Base-by-base conservation (phyloP, 495 filamentous ascomycete species). In the Hypoxylon subgilvum region DNA sequence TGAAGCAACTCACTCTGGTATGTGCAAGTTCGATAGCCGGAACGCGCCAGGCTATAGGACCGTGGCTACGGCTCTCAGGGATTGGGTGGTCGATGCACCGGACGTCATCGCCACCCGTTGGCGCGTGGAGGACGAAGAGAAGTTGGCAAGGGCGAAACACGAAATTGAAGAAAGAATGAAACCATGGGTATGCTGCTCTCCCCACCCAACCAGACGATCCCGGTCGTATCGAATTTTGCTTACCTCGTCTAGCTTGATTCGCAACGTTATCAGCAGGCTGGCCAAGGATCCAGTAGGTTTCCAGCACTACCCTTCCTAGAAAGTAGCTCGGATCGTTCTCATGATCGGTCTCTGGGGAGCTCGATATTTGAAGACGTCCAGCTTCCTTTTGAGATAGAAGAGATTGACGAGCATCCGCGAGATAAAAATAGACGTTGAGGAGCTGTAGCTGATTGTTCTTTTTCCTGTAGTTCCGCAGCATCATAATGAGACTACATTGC, bases 21-120 rank as follows among this genome's bases (percentile, higher is more conserved):
- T 96, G 89, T 91, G 86, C 76, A 94, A 91, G 65, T 96, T 94
- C 57, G 86, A 88, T 23, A 84, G 83, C 58, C 81, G 84, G 16
- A 83, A 77, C 50, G 79, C 90, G 0, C 86, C 90, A 0, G 91
- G 91, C 1, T 96, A 86, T 61, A 80, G 85, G 35, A 85, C 86
- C 13, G 79, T 96, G 10, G 84, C 86, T 1, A 88, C 86, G 25
- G 86, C 86, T 0, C 74, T 96, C 9, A 77, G 84, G 31, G 81
- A 88, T 14, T 96, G 89, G 77, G 82, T 84, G 0, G 69, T 76
- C 3, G 79, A 85, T 38, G 84, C 85, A 1, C 83, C 84, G 1
- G 58, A 73, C 1, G 76, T 78, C 8, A 84, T 92, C 50, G 54
- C 74, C 17, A 76, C 79, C 6, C 75, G 85, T 9, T 92, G 89